Evolutionary conservation across 2,329 filamentous ascomycete genomes (phyloP).

Genomic region (Colletotrichum orchidophilum): DNA sequence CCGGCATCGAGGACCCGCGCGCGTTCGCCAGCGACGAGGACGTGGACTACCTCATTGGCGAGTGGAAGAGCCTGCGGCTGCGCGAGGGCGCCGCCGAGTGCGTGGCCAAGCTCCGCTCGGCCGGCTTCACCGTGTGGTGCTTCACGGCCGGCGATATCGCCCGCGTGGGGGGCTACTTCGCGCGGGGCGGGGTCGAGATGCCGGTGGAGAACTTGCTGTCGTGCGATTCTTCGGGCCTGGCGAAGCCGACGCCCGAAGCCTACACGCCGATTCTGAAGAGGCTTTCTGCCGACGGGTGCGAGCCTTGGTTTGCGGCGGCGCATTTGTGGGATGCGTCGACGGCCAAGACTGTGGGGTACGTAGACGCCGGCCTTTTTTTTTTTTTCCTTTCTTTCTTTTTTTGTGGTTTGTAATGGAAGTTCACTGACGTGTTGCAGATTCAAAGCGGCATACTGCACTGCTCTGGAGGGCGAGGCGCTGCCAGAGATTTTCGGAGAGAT

Average conservation of each 20-base stretch:
- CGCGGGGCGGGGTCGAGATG: slow-evolving; percentile 56
- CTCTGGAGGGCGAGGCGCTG: slow-evolving; percentile 18
- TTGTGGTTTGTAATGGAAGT: background rate
- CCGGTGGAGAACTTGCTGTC: slow-evolving; percentile 59
- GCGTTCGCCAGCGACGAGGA: slow-evolving; percentile 54
- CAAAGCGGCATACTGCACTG: slow-evolving; percentile 61
- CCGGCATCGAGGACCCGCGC: slow-evolving; percentile 54
- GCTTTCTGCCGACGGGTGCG: slow-evolving; percentile 45
- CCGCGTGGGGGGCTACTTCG: slow-evolving; percentile 62
- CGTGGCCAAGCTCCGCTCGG: slow-evolving; percentile 51
- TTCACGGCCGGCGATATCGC: slow-evolving; percentile 61
- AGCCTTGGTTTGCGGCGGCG: slow-evolving; percentile 66
- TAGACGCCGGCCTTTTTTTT: too few species aligned
- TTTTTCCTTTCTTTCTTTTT: too few species aligned
- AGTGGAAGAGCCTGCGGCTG: slow-evolving; percentile 48
- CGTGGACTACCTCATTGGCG: slow-evolving; percentile 47
- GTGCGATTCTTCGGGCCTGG: slow-evolving; percentile 58
- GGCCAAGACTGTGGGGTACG: slow-evolving; percentile 55
- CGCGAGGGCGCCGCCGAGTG: slow-evolving; percentile 52
- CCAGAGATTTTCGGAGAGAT: slow-evolving; percentile 54
- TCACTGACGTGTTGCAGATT: slow-evolving; percentile 42
- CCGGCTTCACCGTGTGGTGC: slow-evolving; percentile 63
- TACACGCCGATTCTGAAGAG: slow-evolving; percentile 55
- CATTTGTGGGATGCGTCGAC: slow-evolving; percentile 69
- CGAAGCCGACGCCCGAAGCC: slow-evolving; percentile 58